Evolutionary conservation across 345 rosid species (phyloP).

Genomic region (Nasturtium officinale): DNA sequence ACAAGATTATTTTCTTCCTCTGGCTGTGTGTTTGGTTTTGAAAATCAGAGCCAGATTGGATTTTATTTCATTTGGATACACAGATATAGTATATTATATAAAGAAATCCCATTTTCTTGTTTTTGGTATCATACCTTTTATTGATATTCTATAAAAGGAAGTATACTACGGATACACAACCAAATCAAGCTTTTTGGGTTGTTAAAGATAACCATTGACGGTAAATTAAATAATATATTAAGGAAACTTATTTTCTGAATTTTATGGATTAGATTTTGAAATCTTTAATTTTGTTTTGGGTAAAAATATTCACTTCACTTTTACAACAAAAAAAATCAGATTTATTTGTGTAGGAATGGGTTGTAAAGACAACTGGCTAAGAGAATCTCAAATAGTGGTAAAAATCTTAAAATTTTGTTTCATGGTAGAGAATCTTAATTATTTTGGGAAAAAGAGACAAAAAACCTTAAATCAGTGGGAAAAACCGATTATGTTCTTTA

Average conservation of each 20-base stretch:
- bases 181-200: background rate
- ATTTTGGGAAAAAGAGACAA: too few species aligned
- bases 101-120: background rate
- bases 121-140: slow-evolving; percentile 22
- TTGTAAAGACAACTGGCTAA: too few species aligned
- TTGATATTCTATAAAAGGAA: slow-evolving; percentile 10
- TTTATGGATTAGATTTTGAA: background rate
- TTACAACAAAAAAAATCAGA: background rate
- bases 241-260: slow-evolving; percentile 8
- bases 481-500: too few species aligned
- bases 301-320: background rate
- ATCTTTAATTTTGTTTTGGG: background rate
- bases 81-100: background rate
- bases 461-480: too few species aligned
- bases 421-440: too few species aligned
- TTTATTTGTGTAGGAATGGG: background rate
- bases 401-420: too few species aligned
- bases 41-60: background rate
- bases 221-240: background rate
- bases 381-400: too few species aligned
- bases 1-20: slow-evolving; percentile 8
- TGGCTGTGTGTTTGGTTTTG: slow-evolving; percentile 13
- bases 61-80: slow-evolving; percentile 7
- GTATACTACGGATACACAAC: background rate
- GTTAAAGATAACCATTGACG: background rate